phyloP scores from a whole-genome alignment of 1,284 basidiomycete species.

The Rhodotorula glutinis region DNA sequence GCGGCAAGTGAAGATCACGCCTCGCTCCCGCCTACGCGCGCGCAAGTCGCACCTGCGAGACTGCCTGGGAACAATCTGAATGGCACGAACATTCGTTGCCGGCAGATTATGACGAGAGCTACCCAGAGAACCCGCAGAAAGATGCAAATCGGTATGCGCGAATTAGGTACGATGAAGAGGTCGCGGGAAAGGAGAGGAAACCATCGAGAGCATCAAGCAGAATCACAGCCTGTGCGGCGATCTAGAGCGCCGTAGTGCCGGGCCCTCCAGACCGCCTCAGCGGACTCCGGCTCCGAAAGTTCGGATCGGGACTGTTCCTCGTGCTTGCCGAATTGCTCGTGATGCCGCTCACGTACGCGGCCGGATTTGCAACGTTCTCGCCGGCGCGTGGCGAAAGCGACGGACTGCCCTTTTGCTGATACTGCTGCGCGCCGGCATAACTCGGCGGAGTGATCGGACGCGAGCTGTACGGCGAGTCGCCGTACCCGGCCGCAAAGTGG shows the following conservation, averaged over 20 bases:
- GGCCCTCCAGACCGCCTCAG: background rate
- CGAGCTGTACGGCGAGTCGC: background rate
- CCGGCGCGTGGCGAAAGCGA: too few relatives aligned
- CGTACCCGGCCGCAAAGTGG: background rate
- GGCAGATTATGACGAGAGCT: background rate
- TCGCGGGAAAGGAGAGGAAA: too few relatives aligned
- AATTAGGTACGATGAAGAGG: background rate
- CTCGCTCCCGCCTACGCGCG: too few relatives aligned
- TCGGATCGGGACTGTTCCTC: conserved; percentile 1
- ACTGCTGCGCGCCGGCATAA: too few relatives aligned
- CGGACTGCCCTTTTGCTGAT: too few relatives aligned
- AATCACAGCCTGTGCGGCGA: too few relatives aligned
- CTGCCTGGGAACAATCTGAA: background rate
- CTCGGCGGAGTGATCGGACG: background rate
- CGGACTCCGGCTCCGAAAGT: conserved; percentile 4
- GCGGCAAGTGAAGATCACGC: conserved; percentile 11
- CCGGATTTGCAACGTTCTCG: too few relatives aligned
- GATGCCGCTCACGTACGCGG: background rate
- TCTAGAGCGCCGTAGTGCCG: background rate
- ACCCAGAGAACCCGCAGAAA: background rate
- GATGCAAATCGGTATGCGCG: background rate
- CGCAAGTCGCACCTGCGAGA: too few relatives aligned
- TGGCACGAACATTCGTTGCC: background rate
- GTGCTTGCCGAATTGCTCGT: background rate
- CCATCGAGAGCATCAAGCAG: too few relatives aligned